phyloP scores from a whole-genome alignment of 306 rosid species.

The Sechiopsis laciniata region DNA sequence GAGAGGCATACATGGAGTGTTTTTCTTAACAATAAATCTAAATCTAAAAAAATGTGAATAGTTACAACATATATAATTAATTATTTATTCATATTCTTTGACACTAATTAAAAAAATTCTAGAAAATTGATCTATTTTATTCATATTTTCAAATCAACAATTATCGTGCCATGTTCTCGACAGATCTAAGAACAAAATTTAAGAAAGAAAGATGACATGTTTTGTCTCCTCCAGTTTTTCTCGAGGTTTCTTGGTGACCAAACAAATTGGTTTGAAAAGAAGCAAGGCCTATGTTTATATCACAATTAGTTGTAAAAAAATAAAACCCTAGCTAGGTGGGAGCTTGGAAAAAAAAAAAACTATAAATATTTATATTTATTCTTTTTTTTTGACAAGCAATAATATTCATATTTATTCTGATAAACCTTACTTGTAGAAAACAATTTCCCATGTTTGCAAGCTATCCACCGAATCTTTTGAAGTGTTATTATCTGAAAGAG shows the following conservation, averaged over 20 bases:
- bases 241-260: background rate
- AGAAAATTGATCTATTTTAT: background rate
- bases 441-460: conserved; percentile 78
- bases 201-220: background rate
- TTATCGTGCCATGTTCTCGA: background rate
- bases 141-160: background rate
- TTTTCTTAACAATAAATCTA: no score
- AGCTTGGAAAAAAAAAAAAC: background rate
- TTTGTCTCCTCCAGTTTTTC: background rate
- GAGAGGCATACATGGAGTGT: no score
- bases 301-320: background rate
- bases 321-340: background rate
- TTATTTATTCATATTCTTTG: background rate
- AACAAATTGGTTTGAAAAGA: background rate
- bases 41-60: no score
- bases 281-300: background rate
- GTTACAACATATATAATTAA: no score
- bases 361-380: background rate
- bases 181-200: background rate
- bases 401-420: conserved; percentile 5
- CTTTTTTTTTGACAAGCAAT: no score
- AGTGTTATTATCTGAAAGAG: conserved; percentile 18
- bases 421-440: conserved; percentile 76
- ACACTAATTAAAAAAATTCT: background rate
- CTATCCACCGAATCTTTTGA: conserved; percentile 57